Evolutionary conservation across 192 early-diverging fungal species (phyloP).

Genomic region (Backusella sp.): DNA sequence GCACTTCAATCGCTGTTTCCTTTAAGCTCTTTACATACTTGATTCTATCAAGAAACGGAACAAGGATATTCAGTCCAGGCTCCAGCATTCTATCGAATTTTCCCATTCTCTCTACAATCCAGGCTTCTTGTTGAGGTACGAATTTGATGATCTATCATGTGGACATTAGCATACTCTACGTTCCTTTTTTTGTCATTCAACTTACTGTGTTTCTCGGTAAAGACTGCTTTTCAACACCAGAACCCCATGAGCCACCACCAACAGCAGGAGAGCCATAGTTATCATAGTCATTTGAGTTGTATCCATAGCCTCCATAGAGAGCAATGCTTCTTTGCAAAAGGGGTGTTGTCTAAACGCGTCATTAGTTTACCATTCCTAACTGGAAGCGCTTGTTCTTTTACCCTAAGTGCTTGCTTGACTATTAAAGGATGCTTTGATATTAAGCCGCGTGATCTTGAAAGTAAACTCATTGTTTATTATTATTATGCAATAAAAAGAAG

Average conservation of each 20-base stretch:
- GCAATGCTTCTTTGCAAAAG: slow-evolving; percentile 15
- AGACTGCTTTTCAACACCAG: slow-evolving; percentile 31
- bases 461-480: background rate
- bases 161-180: background rate
- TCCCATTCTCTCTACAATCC: slow-evolving; percentile 98
- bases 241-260: slow-evolving; percentile 28
- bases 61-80: slow-evolving; percentile 86
- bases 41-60: slow-evolving; percentile 88
- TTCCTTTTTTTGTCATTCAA: background rate
- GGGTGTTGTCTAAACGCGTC: slow-evolving; percentile 10
- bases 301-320: slow-evolving; percentile 31
- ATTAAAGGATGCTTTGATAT: background rate
- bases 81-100: slow-evolving; percentile 80
- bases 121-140: slow-evolving; percentile 97
- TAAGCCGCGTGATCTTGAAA: background rate
- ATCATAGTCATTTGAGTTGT: slow-evolving; percentile 28
- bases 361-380: background rate
- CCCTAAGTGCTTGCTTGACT: background rate
- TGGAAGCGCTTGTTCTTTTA: background rate
- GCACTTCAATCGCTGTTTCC: slow-evolving; percentile 92
- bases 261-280: slow-evolving; percentile 29
- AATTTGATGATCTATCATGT: slow-evolving; percentile 79
- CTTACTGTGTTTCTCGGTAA: slow-evolving; percentile 53
- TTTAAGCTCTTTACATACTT: slow-evolving; percentile 93
- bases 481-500: background rate